These are phyloP conservation scores for Takashimella tepidaria DNA, from an alignment of 1,284 basidiomycete species.

Conservation along the genomic window DNA sequence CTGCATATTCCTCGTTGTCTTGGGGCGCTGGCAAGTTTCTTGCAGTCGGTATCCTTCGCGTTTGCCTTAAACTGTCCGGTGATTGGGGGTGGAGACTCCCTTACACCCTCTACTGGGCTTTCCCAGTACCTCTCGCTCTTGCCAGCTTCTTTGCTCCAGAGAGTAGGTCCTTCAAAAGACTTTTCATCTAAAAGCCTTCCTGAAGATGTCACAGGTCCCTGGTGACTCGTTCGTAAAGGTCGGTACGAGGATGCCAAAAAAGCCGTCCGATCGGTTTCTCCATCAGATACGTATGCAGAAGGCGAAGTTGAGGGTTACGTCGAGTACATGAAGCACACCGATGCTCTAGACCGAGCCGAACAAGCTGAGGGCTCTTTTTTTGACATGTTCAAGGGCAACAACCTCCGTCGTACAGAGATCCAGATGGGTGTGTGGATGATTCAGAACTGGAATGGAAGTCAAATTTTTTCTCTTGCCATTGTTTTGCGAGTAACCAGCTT, in stretches of 20 bases:
- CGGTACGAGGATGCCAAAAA: constrained; percentile 19
- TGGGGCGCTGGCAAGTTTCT: constrained; percentile 48
- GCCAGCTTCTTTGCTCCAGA: constrained; percentile 28
- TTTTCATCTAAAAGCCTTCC: too few relatives aligned
- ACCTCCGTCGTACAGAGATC: constrained; percentile 49
- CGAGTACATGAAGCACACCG: constrained; percentile 25
- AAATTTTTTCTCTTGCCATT: constrained; percentile 10
- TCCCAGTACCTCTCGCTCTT: constrained; percentile 34
- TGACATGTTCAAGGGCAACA: constrained; percentile 48
- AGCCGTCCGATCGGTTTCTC: constrained; percentile 10
- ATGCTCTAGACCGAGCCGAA: constrained; percentile 18
- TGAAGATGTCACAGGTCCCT: constrained; percentile 24
- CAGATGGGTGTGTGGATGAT: constrained; percentile 33
- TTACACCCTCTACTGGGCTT: constrained; percentile 40
- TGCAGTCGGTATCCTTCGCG: constrained; percentile 46
- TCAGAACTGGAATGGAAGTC: constrained; percentile 1
- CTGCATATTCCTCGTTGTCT: constrained; percentile 43
- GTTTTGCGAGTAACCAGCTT: constrained; percentile 14
- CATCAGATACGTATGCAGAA: constrained; percentile 7
- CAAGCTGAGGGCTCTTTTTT: constrained; percentile 44
- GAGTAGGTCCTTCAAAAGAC: constrained; percentile 5
- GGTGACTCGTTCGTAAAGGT: constrained; percentile 17
- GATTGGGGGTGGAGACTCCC: constrained; percentile 23
- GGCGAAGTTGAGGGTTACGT: constrained; percentile 13
- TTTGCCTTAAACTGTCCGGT: constrained; percentile 27